A percentile compares a stretch with the other conserved stretches of the same genome.
Evolutionary conservation across 1,284 basidiomycete genomes (phyloP).

Genomic region (Anthracocystis walkeri): DNA sequence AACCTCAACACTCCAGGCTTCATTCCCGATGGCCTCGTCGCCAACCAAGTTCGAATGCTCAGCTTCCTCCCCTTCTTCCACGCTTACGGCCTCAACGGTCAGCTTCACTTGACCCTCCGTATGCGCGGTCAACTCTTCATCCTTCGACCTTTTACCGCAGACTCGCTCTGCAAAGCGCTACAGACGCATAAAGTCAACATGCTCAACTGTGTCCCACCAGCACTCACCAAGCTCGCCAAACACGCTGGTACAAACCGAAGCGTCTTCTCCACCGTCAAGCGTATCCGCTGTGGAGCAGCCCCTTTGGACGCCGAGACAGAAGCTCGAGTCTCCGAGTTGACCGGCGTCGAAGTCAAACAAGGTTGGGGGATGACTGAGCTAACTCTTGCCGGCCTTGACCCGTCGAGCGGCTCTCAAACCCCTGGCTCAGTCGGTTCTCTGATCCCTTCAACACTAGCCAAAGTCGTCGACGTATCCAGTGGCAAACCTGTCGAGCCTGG

Average conservation of each 20-base stretch:
- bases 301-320: slow-evolving; percentile 44
- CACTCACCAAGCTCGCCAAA: slow-evolving; percentile 35
- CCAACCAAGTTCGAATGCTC: slow-evolving; percentile 22
- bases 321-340: slow-evolving; percentile 31
- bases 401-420: slow-evolving; percentile 19
- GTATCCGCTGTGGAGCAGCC: slow-evolving; percentile 39
- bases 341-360: slow-evolving; percentile 38
- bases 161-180: slow-evolving; percentile 34
- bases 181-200: slow-evolving; percentile 30
- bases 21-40: slow-evolving; percentile 8
- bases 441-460: slow-evolving; percentile 37
- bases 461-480: slow-evolving; percentile 35
- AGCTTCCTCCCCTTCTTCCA: slow-evolving; percentile 56
- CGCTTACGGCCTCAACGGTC: slow-evolving; percentile 38
- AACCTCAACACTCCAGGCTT: slow-evolving; percentile 26
- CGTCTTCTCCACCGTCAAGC: slow-evolving; percentile 26
- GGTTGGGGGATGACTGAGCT: slow-evolving; percentile 59
- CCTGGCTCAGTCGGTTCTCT: slow-evolving; percentile 43
- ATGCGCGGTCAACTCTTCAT: slow-evolving; percentile 27
- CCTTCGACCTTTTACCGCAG: slow-evolving; percentile 37
- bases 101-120: slow-evolving; percentile 24
- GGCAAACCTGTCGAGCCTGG: slow-evolving; percentile 34
- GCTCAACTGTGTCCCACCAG: slow-evolving; percentile 42
- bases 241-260: slow-evolving; percentile 20
- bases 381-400: slow-evolving; percentile 43